phyloP scores from a whole-genome alignment of 805 yeast genomes.

The Vanderwaltozyma verrucispora region DNA sequence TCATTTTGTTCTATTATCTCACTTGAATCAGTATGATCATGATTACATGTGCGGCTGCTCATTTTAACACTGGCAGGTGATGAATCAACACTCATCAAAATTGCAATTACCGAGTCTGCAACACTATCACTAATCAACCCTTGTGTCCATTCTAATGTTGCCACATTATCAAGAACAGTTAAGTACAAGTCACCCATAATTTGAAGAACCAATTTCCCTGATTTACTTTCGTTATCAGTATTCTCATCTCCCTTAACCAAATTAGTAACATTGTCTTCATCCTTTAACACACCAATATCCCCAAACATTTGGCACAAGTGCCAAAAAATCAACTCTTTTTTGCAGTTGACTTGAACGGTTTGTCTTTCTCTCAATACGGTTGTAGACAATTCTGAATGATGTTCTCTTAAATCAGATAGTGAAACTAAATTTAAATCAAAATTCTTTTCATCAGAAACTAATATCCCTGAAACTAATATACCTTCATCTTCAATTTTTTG shows the following conservation, averaged over 20 bases:
- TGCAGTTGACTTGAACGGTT: slow-evolving; percentile 66
- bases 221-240: slow-evolving; percentile 7
- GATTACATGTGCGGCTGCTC: slow-evolving; percentile 51
- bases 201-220: slow-evolving; percentile 38
- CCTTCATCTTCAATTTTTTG: slow-evolving; percentile 38
- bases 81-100: slow-evolving; percentile 82
- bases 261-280: slow-evolving; percentile 34
- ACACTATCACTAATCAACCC: slow-evolving; percentile 83
- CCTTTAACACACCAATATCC: slow-evolving; percentile 50
- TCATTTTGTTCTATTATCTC: slow-evolving; percentile 11
- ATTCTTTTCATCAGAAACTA: slow-evolving; percentile 69
- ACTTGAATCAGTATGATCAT: slow-evolving; percentile 28
- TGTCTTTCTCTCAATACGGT: slow-evolving; percentile 79
- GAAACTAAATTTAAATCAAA: slow-evolving; percentile 78
- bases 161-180: slow-evolving; percentile 37
- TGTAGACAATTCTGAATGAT: slow-evolving; percentile 68
- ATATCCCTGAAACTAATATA: slow-evolving; percentile 59
- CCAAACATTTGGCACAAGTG: slow-evolving; percentile 97
- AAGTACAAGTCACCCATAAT: slow-evolving; percentile 58
- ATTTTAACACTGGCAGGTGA: slow-evolving; percentile 91
- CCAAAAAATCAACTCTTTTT: slow-evolving; percentile 71
- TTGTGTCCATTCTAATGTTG: slow-evolving; percentile 83
- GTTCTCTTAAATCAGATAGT: slow-evolving; percentile 80
- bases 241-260: slow-evolving; percentile 30
- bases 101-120: slow-evolving; percentile 90